These are phyloP conservation scores for Termitomyces sp. DNA, from an alignment of 768 basidiomycete genomes.

Conservation along the genomic window DNA sequence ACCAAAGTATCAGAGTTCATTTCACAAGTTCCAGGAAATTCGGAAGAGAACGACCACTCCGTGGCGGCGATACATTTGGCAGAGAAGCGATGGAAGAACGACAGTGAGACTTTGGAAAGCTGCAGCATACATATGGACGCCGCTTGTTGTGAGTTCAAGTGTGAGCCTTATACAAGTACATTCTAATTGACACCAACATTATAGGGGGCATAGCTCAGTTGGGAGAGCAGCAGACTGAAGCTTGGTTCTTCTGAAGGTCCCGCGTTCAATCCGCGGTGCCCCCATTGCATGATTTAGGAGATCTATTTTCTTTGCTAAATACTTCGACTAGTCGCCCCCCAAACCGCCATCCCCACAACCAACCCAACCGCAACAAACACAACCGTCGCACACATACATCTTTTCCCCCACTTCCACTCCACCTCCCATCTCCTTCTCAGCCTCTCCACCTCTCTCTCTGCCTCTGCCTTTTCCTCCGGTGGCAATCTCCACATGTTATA, in stretches of 20 bases:
- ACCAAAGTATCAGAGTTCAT: too few relatives aligned
- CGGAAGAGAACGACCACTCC: too few relatives aligned
- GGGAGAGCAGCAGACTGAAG: conserved; percentile 13
- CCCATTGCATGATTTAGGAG: not conserved
- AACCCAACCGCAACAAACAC: conserved; percentile 11
- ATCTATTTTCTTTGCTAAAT: not conserved
- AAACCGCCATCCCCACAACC: conserved; percentile 11
- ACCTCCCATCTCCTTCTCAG: conserved; percentile 7
- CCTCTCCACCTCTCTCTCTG: conserved; percentile 8
- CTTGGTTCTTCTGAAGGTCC: not conserved
- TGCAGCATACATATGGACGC: too few relatives aligned
- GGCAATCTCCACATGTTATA: conserved; percentile 1
- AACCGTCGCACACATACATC: conserved; percentile 15
- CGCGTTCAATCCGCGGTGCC: conserved; percentile 7
- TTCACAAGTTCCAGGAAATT: too few relatives aligned
- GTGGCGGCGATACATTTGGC: too few relatives aligned
- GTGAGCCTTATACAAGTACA: too few relatives aligned
- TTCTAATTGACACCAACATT: too few relatives aligned
- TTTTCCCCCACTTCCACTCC: conserved; percentile 15
- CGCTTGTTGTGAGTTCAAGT: too few relatives aligned
- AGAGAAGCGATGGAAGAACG: too few relatives aligned
- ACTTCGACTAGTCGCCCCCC: not conserved
- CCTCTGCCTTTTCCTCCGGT: conserved; percentile 3
- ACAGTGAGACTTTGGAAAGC: too few relatives aligned
- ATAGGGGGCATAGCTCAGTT: conserved; percentile 10